phyloP scores from a whole-genome alignment of 2,329 filamentous ascomycete species.

The Ophioceras dolichostomum region DNA sequence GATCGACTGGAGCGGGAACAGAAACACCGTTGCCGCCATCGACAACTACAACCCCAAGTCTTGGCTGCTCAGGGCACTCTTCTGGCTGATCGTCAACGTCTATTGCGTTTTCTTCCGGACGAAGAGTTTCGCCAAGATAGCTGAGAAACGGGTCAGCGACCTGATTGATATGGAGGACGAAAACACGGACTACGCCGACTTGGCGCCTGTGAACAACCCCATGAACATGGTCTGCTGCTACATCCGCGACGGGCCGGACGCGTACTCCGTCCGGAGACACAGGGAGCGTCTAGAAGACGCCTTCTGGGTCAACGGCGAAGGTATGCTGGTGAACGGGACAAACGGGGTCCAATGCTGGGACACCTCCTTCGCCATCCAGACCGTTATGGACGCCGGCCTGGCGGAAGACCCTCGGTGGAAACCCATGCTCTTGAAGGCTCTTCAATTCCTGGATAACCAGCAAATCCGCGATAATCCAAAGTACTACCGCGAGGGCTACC shows the following conservation, averaged over 20 bases:
- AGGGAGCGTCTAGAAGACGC: slow-evolving; percentile 74
- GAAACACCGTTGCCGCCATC: slow-evolving; percentile 65
- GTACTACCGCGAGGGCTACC: slow-evolving; percentile 71
- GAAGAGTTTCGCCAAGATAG: slow-evolving; percentile 51
- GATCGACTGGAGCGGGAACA: slow-evolving; percentile 65
- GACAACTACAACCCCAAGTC: slow-evolving; percentile 95
- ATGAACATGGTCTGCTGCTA: slow-evolving; percentile 88
- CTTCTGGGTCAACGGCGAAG: slow-evolving; percentile 83
- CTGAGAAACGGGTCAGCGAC: slow-evolving; percentile 71
- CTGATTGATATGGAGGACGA: slow-evolving; percentile 83
- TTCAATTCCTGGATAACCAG: slow-evolving; percentile 79
- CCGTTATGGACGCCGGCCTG: slow-evolving; percentile 66
- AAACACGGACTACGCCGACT: slow-evolving; percentile 76
- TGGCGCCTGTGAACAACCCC: slow-evolving; percentile 80
- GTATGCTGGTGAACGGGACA: slow-evolving; percentile 90
- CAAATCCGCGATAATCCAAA: slow-evolving; percentile 78
- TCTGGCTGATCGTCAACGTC: slow-evolving; percentile 66
- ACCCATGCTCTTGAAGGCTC: slow-evolving; percentile 70
- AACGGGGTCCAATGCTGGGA: slow-evolving; percentile 99
- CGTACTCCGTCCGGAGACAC: slow-evolving; percentile 61
- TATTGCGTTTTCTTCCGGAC: slow-evolving; percentile 70
- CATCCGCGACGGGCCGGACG: slow-evolving; percentile 68
- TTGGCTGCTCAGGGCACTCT: slow-evolving; percentile 65
- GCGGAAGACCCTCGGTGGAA: slow-evolving; percentile 66
- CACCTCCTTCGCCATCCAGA: slow-evolving; percentile 80